phyloP scores from a whole-genome alignment of 768 basidiomycete species.

The Cystobasidium ongulense region DNA sequence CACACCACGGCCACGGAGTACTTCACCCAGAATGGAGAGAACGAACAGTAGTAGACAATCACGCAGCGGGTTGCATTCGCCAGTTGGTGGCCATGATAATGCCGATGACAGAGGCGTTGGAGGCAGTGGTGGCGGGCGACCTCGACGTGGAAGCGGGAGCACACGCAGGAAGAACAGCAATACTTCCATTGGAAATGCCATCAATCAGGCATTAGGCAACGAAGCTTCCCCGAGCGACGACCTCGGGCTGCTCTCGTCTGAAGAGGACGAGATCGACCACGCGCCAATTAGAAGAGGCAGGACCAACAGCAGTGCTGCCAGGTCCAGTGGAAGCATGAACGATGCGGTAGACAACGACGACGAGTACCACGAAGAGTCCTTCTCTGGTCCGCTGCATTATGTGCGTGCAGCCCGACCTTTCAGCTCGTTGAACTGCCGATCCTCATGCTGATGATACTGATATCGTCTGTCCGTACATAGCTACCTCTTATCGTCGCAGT shows the following conservation, averaged over 20 bases:
- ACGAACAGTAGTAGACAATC: too few relatives aligned
- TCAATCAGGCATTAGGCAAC: background rate
- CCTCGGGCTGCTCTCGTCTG: background rate
- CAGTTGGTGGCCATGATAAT: background rate
- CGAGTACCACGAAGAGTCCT: background rate
- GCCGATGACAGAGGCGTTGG: background rate
- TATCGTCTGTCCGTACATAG: conserved; percentile 1
- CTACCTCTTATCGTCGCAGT: conserved; percentile 42
- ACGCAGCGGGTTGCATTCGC: too few relatives aligned
- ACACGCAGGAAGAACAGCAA: background rate
- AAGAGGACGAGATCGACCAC: background rate
- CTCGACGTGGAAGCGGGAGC: background rate
- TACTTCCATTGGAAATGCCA: background rate
- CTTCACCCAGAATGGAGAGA: too few relatives aligned
- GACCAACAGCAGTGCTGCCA: background rate
- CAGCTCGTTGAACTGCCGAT: background rate
- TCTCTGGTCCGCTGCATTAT: conserved; percentile 16
- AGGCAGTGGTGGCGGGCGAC: background rate
- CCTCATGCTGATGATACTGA: background rate
- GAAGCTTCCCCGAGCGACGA: background rate
- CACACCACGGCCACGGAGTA: too few relatives aligned
- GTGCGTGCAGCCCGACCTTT: background rate
- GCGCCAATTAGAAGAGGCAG: background rate
- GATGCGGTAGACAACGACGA: background rate
- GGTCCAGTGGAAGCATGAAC: background rate